Percentiles rank a stretch among this genome's conserved stretches.
Conservation (phyloP, 1,284 basidiomycete genomes). For the Leccinum fallax region DNA sequence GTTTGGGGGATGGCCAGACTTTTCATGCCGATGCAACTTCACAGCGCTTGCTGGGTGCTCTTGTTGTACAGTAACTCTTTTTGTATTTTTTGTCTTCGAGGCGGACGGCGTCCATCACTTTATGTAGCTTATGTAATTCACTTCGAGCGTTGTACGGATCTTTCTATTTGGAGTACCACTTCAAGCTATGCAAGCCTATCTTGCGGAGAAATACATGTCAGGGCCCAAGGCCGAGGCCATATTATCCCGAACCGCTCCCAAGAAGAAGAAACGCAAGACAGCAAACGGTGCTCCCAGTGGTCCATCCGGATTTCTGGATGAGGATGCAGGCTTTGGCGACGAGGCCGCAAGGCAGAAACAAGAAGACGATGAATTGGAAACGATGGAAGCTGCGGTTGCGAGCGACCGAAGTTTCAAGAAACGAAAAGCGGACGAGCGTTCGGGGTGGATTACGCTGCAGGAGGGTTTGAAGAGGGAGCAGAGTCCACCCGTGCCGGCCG, state of each 20-base stretch:
- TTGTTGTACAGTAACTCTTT: too few relatives aligned
- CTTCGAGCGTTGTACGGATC: background rate
- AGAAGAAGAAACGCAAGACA: constrained; percentile 74
- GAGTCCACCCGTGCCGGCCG: constrained; percentile 56
- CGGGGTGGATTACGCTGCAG: constrained; percentile 61
- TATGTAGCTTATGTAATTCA: constrained; percentile 16
- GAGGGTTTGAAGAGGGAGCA: constrained; percentile 47
- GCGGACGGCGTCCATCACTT: too few relatives aligned
- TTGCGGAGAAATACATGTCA: constrained; percentile 92
- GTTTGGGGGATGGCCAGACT: background rate
- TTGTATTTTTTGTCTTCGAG: too few relatives aligned
- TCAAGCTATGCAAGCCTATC: constrained; percentile 64
- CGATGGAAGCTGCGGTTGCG: constrained; percentile 62
- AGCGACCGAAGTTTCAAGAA: constrained; percentile 79
- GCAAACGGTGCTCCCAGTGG: constrained; percentile 39
- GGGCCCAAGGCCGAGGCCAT: constrained; percentile 97
- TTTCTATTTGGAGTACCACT: background rate
- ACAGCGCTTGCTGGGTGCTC: background rate
- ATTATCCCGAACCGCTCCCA: constrained; percentile 63
- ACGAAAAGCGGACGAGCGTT: constrained; percentile 52
- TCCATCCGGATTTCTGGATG: constrained; percentile 57
- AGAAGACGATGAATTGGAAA: constrained; percentile 57
- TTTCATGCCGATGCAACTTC: background rate
- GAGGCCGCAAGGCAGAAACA: constrained; percentile 35
- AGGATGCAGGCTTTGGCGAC: constrained; percentile 68